These are phyloP conservation scores for Fagopyrum esculentum DNA, from an alignment of 148 eudicot genomes.

Conservation along the genomic window DNA sequence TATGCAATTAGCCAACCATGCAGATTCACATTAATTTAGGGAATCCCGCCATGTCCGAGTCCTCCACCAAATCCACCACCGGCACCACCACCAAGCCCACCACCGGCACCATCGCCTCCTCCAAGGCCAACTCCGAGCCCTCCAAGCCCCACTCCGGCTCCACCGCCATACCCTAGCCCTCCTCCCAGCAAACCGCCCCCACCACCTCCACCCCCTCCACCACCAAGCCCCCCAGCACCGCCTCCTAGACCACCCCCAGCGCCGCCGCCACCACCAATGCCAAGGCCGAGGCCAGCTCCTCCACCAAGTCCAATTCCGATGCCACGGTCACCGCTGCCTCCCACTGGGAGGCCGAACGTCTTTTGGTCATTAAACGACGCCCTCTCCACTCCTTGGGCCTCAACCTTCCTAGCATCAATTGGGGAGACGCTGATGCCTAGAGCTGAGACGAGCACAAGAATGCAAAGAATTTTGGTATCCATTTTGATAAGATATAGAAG, in stretches of 20 bases:
- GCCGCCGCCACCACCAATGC: constrained; percentile 7
- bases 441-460: not conserved
- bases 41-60: not conserved
- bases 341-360: constrained; percentile 10
- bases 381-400: not conserved
- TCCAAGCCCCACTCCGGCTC: constrained; percentile 17
- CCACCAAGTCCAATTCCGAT: not conserved
- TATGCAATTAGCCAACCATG: not conserved
- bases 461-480: not conserved
- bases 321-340: not conserved
- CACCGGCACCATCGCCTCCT: constrained; percentile 8
- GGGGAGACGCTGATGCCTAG: not conserved
- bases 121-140: constrained; percentile 15
- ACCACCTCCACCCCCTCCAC: constrained; percentile 13
- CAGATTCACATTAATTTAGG: not conserved
- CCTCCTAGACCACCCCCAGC: constrained; percentile 12
- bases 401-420: not conserved
- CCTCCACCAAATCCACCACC: constrained; percentile 17
- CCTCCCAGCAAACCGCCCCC: constrained; percentile 15
- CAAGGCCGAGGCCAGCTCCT: constrained; percentile 10
- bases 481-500: not conserved
- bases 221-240: constrained; percentile 7
- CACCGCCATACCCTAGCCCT: constrained; percentile 13
- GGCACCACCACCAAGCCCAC: not conserved
- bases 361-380: not conserved